Evolutionary conservation across 2,329 filamentous ascomycete species (phyloP).

Genomic region (Colletotrichum kahawae): DNA sequence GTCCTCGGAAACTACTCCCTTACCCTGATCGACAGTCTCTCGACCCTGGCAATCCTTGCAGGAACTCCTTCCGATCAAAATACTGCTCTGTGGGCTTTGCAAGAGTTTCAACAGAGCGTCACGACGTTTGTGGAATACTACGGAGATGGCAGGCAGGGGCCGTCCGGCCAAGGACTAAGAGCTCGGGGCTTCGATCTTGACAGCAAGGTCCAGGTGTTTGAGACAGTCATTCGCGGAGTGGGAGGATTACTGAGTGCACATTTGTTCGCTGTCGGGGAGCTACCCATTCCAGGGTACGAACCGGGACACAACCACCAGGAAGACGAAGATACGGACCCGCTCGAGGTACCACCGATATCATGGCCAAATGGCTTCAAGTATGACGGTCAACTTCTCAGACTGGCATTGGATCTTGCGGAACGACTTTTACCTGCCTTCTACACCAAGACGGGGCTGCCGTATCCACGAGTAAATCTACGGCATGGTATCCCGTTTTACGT

Average conservation of each 20-base stretch:
- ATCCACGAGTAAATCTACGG: conserved; percentile 90
- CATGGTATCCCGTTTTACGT: conserved; percentile 91
- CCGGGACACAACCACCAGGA: conserved; percentile 43
- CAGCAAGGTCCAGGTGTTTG: conserved; percentile 98
- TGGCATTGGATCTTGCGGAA: conserved; percentile 84
- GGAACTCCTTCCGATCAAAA: conserved; percentile 67
- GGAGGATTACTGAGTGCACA: conserved; percentile 93
- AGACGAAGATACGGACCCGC: conserved; percentile 39
- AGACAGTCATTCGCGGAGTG: conserved; percentile 93
- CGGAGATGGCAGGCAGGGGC: conserved; percentile 78
- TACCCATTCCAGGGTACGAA: conserved; percentile 83
- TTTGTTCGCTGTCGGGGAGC: conserved; percentile 86
- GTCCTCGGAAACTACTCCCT: conserved; percentile 96
- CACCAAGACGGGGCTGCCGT: conserved; percentile 88
- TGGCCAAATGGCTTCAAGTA: conserved; percentile 81
- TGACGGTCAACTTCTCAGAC: conserved; percentile 86
- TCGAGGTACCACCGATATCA: conserved; percentile 60
- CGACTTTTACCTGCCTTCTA: conserved; percentile 91
- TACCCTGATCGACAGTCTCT: conserved; percentile 93
- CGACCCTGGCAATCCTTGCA: conserved; percentile 89
- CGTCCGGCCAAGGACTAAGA: conserved; percentile 72
- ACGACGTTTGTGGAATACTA: conserved; percentile 79
- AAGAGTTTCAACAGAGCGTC: conserved; percentile 82
- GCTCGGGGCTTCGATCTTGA: conserved; percentile 90
- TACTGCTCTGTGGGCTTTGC: conserved; percentile 65